Evolutionary conservation across 768 basidiomycete genomes (phyloP).

Genomic region (Phaffia australis): DNA sequence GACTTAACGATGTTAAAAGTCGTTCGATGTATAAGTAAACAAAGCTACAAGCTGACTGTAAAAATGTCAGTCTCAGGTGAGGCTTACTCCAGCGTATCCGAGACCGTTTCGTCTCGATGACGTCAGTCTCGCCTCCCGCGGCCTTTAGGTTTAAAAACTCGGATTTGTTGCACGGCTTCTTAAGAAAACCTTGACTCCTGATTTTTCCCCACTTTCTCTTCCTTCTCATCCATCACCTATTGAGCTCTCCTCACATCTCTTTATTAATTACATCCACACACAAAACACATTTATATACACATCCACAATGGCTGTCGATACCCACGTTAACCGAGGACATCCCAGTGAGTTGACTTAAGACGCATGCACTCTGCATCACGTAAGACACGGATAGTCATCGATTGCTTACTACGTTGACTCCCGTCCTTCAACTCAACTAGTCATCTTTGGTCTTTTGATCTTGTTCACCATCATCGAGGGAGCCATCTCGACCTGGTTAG

Average conservation of each 20-base stretch:
- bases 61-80: no score
- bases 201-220: no score
- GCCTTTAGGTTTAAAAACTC: no score
- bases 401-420: background rate
- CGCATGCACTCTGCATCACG: background rate
- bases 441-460: constrained; percentile 49
- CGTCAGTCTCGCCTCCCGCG: no score
- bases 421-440: constrained; percentile 30
- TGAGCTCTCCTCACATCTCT: background rate
- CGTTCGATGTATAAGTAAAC: no score
- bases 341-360: background rate
- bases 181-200: background rate
- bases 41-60: no score
- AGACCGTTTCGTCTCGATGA: no score
- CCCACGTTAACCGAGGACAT: constrained; percentile 15
- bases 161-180: no score
- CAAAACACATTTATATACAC: background rate
- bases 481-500: constrained; percentile 61
- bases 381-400: background rate
- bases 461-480: constrained; percentile 61
- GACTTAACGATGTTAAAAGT: no score
- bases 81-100: no score
- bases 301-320: constrained; percentile 1
- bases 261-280: background rate
- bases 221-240: background rate